A percentile compares a stretch with the other conserved stretches of the same genome.
These are phyloP conservation scores for Hygrophila difformis DNA, from an alignment of 257 asterid species.

Conservation along the genomic window DNA sequence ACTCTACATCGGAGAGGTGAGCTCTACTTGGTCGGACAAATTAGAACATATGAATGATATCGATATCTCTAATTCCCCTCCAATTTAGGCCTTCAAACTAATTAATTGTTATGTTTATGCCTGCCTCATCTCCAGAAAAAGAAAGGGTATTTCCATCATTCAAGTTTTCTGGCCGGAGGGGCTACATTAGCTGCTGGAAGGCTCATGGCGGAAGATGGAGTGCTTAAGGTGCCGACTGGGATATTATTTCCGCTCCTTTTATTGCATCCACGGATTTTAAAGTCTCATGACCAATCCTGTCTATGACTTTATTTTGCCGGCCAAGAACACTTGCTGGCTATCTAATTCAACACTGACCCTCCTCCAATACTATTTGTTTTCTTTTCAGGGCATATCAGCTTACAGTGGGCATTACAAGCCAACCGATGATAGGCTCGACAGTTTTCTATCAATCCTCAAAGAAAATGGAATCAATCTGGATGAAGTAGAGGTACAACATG, in stretches of 20 bases:
- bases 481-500: constrained; percentile 51
- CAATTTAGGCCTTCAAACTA: not conserved
- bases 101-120: not conserved
- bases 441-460: constrained; percentile 53
- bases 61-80: not conserved
- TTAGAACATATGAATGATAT: not conserved
- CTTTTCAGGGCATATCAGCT: constrained; percentile 69
- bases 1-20: constrained; percentile 78
- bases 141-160: constrained; percentile 91
- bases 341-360: no score
- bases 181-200: constrained; percentile 95
- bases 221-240: constrained; percentile 47
- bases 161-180: constrained; percentile 98
- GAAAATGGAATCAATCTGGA: constrained; percentile 69
- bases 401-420: constrained; percentile 98
- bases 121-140: constrained; percentile 48
- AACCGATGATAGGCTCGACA: constrained; percentile 64
- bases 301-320: no score
- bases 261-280: constrained; percentile 3
- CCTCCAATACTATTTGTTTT: constrained; percentile 5
- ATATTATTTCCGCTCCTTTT: not conserved
- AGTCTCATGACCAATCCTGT: not conserved
- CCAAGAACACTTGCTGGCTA: no score
- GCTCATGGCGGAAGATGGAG: constrained; percentile 59
- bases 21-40: no score